Conservation (phyloP, 306 rosid genomes). For the Trifolium dubium region DNA sequence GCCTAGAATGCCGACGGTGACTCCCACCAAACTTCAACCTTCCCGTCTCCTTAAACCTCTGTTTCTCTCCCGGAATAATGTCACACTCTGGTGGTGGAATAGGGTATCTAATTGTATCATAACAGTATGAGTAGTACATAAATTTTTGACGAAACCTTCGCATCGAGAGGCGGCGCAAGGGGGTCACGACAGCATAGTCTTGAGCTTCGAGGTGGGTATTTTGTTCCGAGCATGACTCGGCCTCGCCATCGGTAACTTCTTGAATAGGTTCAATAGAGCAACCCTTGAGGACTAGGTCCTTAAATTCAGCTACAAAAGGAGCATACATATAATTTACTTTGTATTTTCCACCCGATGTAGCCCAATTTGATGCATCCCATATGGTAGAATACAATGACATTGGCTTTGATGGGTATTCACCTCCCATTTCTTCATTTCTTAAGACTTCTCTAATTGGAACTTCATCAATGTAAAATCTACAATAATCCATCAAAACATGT, state of each 20-base stretch:
- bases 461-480: constrained; percentile 92
- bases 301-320: constrained; percentile 82
- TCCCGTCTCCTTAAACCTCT: constrained; percentile 72
- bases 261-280: constrained; percentile 71
- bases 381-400: constrained; percentile 86
- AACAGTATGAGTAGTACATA: constrained; percentile 91
- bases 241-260: constrained; percentile 35
- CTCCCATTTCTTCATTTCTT: constrained; percentile 76
- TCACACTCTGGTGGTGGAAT: constrained; percentile 73
- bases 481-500: background rate
- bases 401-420: constrained; percentile 88
- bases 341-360: constrained; percentile 82
- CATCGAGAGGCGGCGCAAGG: constrained; percentile 60
- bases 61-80: constrained; percentile 52
- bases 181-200: constrained; percentile 61
- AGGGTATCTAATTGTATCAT: constrained; percentile 70
- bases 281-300: constrained; percentile 82
- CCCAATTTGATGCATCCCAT: constrained; percentile 99
- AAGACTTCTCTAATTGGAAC: constrained; percentile 85
- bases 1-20: constrained; percentile 63
- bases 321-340: constrained; percentile 85
- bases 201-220: constrained; percentile 43
- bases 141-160: constrained; percentile 65
- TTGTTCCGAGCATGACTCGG: constrained; percentile 42
- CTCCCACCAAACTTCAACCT: constrained; percentile 83